phyloP scores from a whole-genome alignment of 257 asterid genomes.

The Penstemon davidsonii region DNA sequence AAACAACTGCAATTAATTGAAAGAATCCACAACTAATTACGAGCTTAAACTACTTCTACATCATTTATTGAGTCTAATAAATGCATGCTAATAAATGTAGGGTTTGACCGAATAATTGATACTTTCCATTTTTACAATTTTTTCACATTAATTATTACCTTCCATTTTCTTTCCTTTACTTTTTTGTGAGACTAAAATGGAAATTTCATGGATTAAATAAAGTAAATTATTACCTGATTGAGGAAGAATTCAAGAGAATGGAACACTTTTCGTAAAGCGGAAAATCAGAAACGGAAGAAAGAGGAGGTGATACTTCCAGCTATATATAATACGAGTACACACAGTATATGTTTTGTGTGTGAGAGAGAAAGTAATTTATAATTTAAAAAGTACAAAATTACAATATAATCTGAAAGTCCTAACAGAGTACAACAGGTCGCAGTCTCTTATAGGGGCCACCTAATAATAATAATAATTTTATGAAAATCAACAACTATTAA shows the following conservation, averaged over 20 bases:
- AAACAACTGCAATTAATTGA: no score
- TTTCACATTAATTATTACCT: no score
- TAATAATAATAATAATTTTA: background rate
- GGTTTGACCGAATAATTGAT: no score
- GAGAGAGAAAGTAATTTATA: background rate
- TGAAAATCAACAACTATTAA: background rate
- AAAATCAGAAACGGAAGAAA: background rate
- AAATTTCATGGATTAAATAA: no score
- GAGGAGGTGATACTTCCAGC: background rate
- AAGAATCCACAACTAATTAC: no score
- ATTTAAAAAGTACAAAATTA: background rate
- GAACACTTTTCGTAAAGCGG: background rate
- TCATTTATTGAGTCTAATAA: no score
- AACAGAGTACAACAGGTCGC: conserved; percentile 8
- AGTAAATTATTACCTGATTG: background rate
- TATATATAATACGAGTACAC: conserved; percentile 4
- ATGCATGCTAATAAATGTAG: no score
- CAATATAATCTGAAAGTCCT: background rate
- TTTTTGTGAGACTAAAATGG: no score
- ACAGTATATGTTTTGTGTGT: background rate
- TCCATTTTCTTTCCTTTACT: no score
- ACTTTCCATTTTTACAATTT: no score
- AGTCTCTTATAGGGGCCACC: background rate
- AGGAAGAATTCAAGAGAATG: background rate
- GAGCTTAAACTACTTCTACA: no score